Conservation (phyloP, 139 green algal genomes). For the Edaphochlamys debaryana region DNA sequence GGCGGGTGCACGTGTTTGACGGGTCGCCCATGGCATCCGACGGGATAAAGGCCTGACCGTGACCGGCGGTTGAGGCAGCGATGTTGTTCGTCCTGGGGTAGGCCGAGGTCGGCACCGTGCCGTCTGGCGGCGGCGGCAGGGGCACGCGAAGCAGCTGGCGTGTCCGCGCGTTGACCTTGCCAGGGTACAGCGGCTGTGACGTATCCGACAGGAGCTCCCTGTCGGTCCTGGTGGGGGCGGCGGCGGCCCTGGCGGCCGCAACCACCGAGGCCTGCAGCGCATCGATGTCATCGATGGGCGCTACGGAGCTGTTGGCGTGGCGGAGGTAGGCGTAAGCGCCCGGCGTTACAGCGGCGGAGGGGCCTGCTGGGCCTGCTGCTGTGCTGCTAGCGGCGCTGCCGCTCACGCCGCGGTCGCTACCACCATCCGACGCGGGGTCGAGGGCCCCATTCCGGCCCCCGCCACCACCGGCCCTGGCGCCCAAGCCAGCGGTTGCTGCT, state of each 20-base stretch:
- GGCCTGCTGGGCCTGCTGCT: background rate
- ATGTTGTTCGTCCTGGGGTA: no score
- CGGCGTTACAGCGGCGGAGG: background rate
- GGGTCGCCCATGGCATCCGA: no score
- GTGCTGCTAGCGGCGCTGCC: background rate
- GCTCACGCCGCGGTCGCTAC: no score
- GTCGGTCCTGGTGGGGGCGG: background rate
- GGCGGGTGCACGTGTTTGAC: background rate
- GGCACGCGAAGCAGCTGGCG: no score
- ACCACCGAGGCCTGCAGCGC: background rate
- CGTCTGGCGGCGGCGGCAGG: no score
- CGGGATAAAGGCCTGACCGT: no score
- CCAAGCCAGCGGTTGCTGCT: background rate
- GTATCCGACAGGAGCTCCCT: background rate
- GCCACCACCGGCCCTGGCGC: no score
- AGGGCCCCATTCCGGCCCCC: no score
- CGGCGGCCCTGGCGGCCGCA: background rate
- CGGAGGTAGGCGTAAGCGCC: background rate
- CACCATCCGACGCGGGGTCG: no score
- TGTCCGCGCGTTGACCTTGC: background rate
- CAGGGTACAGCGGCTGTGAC: no score
- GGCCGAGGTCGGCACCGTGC: background rate
- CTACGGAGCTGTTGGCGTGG: background rate
- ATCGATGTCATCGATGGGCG: background rate
- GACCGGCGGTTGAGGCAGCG: no score